Evolutionary conservation across 208 protist genomes (phyloP), one percentile per base, ranked within the genome.

Genomic region (Phytomonas francai): DNA sequence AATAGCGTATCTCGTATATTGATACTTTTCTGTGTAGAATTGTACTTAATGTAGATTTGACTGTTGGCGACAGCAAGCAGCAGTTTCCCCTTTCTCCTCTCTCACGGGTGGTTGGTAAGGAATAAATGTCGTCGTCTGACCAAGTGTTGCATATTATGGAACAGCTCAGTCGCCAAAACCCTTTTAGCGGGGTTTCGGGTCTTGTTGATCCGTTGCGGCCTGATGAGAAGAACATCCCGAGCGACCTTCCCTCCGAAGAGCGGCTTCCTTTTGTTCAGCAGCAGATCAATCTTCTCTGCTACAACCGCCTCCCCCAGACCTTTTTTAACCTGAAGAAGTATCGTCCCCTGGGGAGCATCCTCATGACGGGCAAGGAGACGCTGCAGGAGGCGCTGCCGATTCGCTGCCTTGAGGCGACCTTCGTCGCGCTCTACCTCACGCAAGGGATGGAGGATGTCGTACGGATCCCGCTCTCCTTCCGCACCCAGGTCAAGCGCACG

Each of bases 281-380:
- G 54, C 68, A 88, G 42, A 74, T 97, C 0, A 83, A 80, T 59
- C 68, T 68, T 29, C 83, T 97, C 49, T 77, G 77, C 51, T 97
- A 97, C 82, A 97, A 97, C 68, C 91, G 93, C 75, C 82, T 97
- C 25, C 90, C 89, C 0, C 84, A 79, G 51, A 95, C 89, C 22
- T 97, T 97, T 66, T 97, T 96, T 65, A 89, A 79, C 58, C 71
- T 94, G n/a, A 81, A 91, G 54, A 97, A 96, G 76, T 83, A 89
- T 63, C 85, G 93, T 25, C 81, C 93, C 0, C 71, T 97, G 70
- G 76, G 88, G 65, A 91, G 85, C 59, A 91, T 97, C 63, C 59
- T 96, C 3, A 25, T 83, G 28, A 96, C 91, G 12, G 88, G 78
- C 29, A 89, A 80, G 65, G 89, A 96, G 71, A 84, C 91, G 30